Evolutionary conservation across 192 early-diverging fungal species (phyloP).

Genomic region (Bifiguratus adelaidae): DNA sequence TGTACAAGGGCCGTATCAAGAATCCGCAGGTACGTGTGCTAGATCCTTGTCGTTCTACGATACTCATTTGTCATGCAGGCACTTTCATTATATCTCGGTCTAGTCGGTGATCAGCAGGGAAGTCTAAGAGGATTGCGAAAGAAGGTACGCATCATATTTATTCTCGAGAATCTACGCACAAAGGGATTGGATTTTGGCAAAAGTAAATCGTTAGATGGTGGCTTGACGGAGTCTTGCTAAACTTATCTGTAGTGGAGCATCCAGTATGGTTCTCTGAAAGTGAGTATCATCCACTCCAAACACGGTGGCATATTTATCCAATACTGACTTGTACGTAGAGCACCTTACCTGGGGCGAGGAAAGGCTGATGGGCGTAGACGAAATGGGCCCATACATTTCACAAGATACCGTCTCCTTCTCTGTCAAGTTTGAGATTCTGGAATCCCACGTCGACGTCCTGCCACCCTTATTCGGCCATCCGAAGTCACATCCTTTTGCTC

Average conservation of each 20-base stretch:
- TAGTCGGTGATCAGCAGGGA: constrained; percentile 7
- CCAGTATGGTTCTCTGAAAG: constrained; percentile 19
- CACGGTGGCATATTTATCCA: background rate
- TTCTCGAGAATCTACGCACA: constrained; percentile 13
- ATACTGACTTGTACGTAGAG: background rate
- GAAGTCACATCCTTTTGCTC: constrained; percentile 5
- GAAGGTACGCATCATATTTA: constrained; percentile 17
- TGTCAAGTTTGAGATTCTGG: constrained; percentile 20
- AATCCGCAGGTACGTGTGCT: background rate
- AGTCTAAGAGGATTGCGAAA: constrained; percentile 13
- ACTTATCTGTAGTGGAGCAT: constrained; percentile 6
- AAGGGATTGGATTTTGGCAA: constrained; percentile 14
- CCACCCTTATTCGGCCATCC: background rate
- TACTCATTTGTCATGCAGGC: constrained; percentile 6
- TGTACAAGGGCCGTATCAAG: background rate
- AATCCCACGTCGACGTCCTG: background rate
- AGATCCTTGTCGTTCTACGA: background rate
- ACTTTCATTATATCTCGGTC: constrained; percentile 14
- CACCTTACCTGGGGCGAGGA: constrained; percentile 18
- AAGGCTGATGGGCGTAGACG: constrained; percentile 9
- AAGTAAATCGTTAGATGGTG: constrained; percentile 5
- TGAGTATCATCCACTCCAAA: constrained; percentile 2
- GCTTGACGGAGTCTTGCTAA: background rate
- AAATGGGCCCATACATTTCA: constrained; percentile 14
- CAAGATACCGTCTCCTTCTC: constrained; percentile 13